Evolutionary conservation across 2,329 filamentous ascomycete species (phyloP).

Genomic region (Akanthomyces uredinophilus): DNA sequence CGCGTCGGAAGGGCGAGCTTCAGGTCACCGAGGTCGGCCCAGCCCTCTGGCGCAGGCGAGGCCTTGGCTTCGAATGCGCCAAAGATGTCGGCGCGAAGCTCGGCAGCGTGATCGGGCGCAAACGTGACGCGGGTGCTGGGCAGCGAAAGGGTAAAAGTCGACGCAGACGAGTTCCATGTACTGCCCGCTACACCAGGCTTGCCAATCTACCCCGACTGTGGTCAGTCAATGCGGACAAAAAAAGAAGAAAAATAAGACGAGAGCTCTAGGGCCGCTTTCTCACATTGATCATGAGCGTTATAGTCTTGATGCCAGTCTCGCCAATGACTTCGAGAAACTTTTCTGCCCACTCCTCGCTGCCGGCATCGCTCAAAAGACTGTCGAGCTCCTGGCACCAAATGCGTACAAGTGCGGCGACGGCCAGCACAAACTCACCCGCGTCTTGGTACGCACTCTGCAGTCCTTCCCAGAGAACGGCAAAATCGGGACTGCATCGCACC

Average conservation of each 20-base stretch:
- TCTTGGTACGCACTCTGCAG: slow-evolving; percentile 36
- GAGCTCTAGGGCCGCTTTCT: neutral
- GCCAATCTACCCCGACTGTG: neutral
- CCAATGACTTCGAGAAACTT: slow-evolving; percentile 33
- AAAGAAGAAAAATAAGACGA: neutral
- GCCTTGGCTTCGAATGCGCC: slow-evolving; percentile 29
- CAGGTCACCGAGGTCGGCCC: slow-evolving; percentile 37
- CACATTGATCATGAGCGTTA: slow-evolving; percentile 36
- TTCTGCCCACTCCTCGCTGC: slow-evolving; percentile 38
- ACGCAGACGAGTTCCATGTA: neutral
- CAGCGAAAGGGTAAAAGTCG: neutral
- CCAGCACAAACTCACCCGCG: slow-evolving; percentile 32
- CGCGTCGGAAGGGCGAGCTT: slow-evolving; percentile 18
- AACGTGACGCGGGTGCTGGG: slow-evolving; percentile 2
- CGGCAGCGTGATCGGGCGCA: neutral
- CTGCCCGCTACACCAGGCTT: neutral
- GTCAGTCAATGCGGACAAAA: neutral
- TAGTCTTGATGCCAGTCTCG: slow-evolving; percentile 16
- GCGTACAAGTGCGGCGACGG: slow-evolving; percentile 32
- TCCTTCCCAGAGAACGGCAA: slow-evolving; percentile 35
- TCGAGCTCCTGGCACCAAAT: slow-evolving; percentile 35
- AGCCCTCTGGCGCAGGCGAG: slow-evolving; percentile 32
- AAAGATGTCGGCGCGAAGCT: slow-evolving; percentile 22
- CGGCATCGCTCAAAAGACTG: slow-evolving; percentile 37
- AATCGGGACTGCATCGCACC: slow-evolving; percentile 37